A percentile compares a stretch with the other conserved stretches of the same genome.
Conservation (phyloP, 2,329 filamentous ascomycete species). For the Aspergillus sclerotialis region DNA sequence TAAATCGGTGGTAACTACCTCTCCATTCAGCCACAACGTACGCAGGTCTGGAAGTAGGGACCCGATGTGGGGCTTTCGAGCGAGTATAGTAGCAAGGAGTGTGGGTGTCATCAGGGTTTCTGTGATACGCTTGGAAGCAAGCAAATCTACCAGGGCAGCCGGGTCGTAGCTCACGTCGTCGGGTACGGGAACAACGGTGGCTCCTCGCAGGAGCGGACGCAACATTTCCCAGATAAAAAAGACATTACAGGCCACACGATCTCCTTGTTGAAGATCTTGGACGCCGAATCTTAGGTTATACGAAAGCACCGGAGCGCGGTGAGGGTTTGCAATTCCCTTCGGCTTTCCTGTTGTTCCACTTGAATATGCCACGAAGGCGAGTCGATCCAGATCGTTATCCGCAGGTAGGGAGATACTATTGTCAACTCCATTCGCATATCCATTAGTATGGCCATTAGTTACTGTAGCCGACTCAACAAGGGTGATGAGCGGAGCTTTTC, state of each 20-base stretch:
- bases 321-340: constrained; percentile 77
- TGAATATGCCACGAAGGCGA: constrained; percentile 76
- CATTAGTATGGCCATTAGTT: constrained; percentile 35
- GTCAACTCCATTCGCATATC: no score
- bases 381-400: constrained; percentile 62
- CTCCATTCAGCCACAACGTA: constrained; percentile 73
- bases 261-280: constrained; percentile 62
- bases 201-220: constrained; percentile 67
- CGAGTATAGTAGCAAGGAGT: constrained; percentile 65
- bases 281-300: constrained; percentile 66
- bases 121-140: constrained; percentile 60
- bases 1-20: constrained; percentile 73
- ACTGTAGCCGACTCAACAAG: constrained; percentile 46
- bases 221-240: constrained; percentile 85
- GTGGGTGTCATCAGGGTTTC: constrained; percentile 82
- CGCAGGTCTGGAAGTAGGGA: constrained; percentile 58
- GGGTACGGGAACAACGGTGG: constrained; percentile 67
- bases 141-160: constrained; percentile 62
- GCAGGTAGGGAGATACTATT: constrained; percentile 53
- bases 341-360: constrained; percentile 71
- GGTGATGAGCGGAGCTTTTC: constrained; percentile 53
- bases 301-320: constrained; percentile 65
- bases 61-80: constrained; percentile 60
- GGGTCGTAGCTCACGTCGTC: constrained; percentile 75
- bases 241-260: constrained; percentile 79